Evolutionary conservation across 2,329 filamentous ascomycete species (phyloP).

Genomic region (Aphanoascus verrucosus): DNA sequence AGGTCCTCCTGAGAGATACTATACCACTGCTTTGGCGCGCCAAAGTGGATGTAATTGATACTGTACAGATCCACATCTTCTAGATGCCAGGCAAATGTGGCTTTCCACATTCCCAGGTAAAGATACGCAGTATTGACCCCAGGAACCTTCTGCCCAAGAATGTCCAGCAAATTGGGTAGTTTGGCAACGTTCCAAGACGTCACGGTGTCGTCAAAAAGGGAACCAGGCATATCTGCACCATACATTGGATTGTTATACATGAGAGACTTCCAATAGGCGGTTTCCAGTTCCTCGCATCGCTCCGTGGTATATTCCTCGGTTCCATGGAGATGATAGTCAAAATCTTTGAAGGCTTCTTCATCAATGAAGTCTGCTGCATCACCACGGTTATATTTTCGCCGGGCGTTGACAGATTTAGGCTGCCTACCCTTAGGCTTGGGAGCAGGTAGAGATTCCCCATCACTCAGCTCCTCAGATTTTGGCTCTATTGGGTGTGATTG

Average conservation of each 20-base stretch:
- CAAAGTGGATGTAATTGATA: constrained; percentile 99
- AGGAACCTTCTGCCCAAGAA: constrained; percentile 87
- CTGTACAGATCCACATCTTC: constrained; percentile 98
- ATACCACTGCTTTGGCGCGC: constrained; percentile 98
- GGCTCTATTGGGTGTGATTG: constrained; percentile 42
- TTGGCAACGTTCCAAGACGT: constrained; percentile 91
- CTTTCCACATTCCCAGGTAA: constrained; percentile 99
- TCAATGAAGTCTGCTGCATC: constrained; percentile 72
- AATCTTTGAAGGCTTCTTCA: constrained; percentile 79
- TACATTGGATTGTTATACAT: constrained; percentile 93
- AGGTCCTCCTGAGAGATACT: constrained; percentile 95
- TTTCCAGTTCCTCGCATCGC: constrained; percentile 86
- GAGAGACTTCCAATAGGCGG: constrained; percentile 92
- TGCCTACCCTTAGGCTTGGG: constrained; percentile 44
- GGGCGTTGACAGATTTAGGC: constrained; percentile 66
- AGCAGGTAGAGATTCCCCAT: constrained; percentile 33
- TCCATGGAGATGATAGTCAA: constrained; percentile 76
- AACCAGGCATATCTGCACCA: constrained; percentile 91
- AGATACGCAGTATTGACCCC: constrained; percentile 97
- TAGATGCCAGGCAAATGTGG: constrained; percentile 96
- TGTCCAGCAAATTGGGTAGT: constrained; percentile 83
- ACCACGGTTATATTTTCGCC: constrained; percentile 72
- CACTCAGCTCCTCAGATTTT: constrained; percentile 46
- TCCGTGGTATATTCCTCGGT: constrained; percentile 82
- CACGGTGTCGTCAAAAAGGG: constrained; percentile 77